Conservation (phyloP, 352 stramenopile genomes). For the Phytophthora boehmeriae region DNA sequence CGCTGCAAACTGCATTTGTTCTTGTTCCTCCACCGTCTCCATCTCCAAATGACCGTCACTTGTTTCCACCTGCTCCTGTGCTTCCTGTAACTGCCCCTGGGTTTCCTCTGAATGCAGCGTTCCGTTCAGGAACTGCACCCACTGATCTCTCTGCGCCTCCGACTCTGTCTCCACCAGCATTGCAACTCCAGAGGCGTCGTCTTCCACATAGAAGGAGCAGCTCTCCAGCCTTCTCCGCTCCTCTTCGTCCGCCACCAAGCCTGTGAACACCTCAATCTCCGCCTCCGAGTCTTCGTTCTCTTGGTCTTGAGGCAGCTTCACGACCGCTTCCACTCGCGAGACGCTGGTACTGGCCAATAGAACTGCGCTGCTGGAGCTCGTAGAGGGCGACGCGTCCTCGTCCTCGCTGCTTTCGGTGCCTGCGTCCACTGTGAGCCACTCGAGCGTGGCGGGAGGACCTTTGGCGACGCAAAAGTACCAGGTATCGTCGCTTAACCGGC, state of each 20-base stretch:
- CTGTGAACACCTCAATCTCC: conserved; percentile 10
- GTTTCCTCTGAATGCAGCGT: conserved; percentile 12
- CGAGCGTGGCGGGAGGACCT: conserved; percentile 22
- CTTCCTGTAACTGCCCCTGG: conserved; percentile 1
- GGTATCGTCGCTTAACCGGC: conserved; percentile 39
- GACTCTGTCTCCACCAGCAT: conserved; percentile 38
- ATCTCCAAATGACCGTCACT: conserved; percentile 18
- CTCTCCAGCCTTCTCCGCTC: conserved; percentile 39
- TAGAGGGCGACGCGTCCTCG: conserved; percentile 12
- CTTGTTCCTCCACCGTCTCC: conserved; percentile 29
- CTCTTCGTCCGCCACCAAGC: conserved; percentile 16
- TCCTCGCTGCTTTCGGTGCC: conserved; percentile 39
- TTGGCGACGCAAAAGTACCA: conserved; percentile 56
- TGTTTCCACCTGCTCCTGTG: conserved; percentile 3
- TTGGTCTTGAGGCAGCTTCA: conserved; percentile 24
- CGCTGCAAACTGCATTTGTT: conserved; percentile 21
- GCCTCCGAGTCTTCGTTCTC: conserved; percentile 4
- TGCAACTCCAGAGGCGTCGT: conserved; percentile 19
- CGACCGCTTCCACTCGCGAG: conserved; percentile 49
- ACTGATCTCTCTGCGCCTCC: conserved; percentile 36
- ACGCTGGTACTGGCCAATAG: conserved; percentile 40
- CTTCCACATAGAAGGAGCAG: conserved; percentile 57
- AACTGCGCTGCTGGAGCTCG: conserved; percentile 21
- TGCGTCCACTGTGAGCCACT: conserved; percentile 50
- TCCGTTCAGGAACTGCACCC: conserved; percentile 29